Evolutionary conservation across 768 basidiomycete species (phyloP).

Genomic region (Rickenella mellea): DNA sequence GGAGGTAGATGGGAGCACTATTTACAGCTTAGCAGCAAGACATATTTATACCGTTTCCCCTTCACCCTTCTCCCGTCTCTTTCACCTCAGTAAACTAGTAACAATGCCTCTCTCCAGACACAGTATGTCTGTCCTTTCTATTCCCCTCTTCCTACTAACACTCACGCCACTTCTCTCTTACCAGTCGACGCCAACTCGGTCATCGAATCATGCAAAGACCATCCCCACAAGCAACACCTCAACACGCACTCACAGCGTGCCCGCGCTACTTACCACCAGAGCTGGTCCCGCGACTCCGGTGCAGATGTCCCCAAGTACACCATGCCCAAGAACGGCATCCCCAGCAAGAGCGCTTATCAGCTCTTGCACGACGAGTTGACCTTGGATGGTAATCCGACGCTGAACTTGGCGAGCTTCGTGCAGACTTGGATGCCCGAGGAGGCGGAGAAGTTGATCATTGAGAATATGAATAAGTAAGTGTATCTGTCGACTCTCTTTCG

Average conservation of each 20-base stretch:
- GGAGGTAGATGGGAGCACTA: no score
- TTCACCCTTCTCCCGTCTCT: no score
- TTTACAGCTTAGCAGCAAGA: no score
- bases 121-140: conserved; percentile 17
- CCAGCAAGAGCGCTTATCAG: conserved; percentile 36
- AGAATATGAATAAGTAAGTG: conserved; percentile 45
- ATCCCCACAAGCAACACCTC: conserved; percentile 28
- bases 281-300: conserved; percentile 33
- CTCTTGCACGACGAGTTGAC: conserved; percentile 46
- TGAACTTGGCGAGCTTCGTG: conserved; percentile 52
- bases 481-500: neutral
- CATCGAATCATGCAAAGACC: conserved; percentile 30
- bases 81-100: no score
- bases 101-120: conserved; percentile 30
- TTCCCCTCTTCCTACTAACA: neutral
- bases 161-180: neutral
- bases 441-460: conserved; percentile 45
- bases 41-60: no score
- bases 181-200: conserved; percentile 42
- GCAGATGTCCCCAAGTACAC: conserved; percentile 34
- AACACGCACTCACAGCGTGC: conserved; percentile 17
- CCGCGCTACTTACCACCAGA: conserved; percentile 18
- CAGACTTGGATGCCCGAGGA: conserved; percentile 54
- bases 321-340: conserved; percentile 33
- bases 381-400: conserved; percentile 45